A percentile compares a stretch with the other conserved stretches of the same genome.
These are phyloP conservation scores for Microthlaspi erraticum DNA, from an alignment of 345 rosid species.

Conservation along the genomic window DNA sequence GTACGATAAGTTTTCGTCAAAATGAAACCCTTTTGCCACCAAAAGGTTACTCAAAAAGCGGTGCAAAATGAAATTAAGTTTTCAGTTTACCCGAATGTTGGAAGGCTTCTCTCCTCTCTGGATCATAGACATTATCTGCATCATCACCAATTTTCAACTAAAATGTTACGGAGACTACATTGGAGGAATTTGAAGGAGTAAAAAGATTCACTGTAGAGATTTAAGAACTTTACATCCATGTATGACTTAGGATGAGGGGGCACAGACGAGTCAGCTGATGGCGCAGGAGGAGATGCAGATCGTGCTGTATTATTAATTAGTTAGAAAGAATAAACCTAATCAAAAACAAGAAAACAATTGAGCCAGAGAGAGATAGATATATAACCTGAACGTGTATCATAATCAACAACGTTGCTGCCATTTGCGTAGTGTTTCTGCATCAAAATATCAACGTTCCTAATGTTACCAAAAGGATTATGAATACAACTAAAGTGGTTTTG, in stretches of 20 bases:
- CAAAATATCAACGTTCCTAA: constrained; percentile 37
- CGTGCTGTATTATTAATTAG: constrained; percentile 57
- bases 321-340: constrained; percentile 33
- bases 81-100: constrained; percentile 67
- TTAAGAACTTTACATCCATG: constrained; percentile 70
- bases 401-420: constrained; percentile 60
- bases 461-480: no score
- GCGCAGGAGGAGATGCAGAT: constrained; percentile 71
- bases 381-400: constrained; percentile 68
- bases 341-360: neutral
- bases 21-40: no score
- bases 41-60: constrained; percentile 7
- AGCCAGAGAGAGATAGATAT: constrained; percentile 36
- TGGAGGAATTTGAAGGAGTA: neutral
- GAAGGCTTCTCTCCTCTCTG: constrained; percentile 97
- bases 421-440: constrained; percentile 57
- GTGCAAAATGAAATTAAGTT: constrained; percentile 14
- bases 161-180: constrained; percentile 3
- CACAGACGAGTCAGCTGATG: constrained; percentile 56
- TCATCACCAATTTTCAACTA: constrained; percentile 11
- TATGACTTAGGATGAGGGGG: constrained; percentile 92
- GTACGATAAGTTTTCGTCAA: constrained; percentile 11
- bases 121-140: constrained; percentile 92
- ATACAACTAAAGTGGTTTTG: neutral
- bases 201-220: neutral